Percentiles rank a stretch among this genome's conserved stretches.
phyloP scores from a whole-genome alignment of 1,284 basidiomycete genomes.

The Bjerkandera adusta region DNA sequence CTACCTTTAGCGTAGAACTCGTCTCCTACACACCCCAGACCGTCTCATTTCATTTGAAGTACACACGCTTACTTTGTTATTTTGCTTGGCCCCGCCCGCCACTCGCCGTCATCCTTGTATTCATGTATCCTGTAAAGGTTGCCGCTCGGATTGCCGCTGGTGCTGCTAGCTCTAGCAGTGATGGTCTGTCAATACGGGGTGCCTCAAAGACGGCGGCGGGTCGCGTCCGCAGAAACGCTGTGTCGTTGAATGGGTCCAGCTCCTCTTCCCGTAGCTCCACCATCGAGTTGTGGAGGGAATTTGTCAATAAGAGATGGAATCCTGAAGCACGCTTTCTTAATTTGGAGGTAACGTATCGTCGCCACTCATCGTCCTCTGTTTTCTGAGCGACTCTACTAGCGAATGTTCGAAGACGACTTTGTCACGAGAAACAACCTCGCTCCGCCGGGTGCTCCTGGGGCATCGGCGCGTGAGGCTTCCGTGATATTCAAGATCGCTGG shows the following conservation, averaged over 20 bases:
- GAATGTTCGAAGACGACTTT: constrained; percentile 70
- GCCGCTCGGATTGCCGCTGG: constrained; percentile 35
- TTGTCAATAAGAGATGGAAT: constrained; percentile 71
- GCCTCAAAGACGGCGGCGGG: constrained; percentile 46
- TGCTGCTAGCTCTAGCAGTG: constrained; percentile 31
- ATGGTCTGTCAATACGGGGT: constrained; percentile 48
- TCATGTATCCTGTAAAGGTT: constrained; percentile 24
- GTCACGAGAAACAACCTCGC: constrained; percentile 64
- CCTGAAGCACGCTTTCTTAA: constrained; percentile 70
- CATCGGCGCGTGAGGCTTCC: constrained; percentile 62
- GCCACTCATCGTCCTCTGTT: constrained; percentile 7
- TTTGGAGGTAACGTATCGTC: constrained; percentile 65
- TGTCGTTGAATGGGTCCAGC: constrained; percentile 31
- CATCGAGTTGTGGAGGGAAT: constrained; percentile 66
- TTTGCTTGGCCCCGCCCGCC: constrained; percentile 27
- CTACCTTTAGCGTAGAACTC: constrained; percentile 27
- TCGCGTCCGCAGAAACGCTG: constrained; percentile 56
- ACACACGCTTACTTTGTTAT: constrained; percentile 42
- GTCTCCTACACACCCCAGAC: constrained; percentile 22
- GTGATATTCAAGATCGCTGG: constrained; percentile 86
- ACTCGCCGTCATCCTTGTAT: constrained; percentile 26
- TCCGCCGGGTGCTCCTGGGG: constrained; percentile 63
- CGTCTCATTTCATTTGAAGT: constrained; percentile 31
- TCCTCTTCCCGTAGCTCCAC: constrained; percentile 29
- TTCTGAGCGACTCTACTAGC: constrained; percentile 26